phyloP scores from a whole-genome alignment of 1,284 basidiomycete genomes.

The Apiotrichum montevideense region DNA sequence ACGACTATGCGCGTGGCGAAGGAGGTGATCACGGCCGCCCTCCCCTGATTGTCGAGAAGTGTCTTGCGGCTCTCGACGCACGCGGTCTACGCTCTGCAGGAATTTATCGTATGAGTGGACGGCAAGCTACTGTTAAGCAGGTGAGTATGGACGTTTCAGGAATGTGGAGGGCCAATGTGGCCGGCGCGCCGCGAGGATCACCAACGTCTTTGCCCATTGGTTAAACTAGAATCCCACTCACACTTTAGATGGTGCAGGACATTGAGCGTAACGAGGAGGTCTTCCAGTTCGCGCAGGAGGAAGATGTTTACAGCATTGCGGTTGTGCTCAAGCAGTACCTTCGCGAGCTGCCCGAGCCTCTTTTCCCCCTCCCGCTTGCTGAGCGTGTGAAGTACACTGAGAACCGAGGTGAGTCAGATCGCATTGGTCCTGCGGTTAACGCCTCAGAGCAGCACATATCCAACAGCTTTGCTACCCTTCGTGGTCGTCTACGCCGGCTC shows the following conservation, averaged over 20 bases:
- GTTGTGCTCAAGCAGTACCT: slow-evolving; percentile 83
- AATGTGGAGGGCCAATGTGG: no score
- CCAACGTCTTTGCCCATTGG: no score
- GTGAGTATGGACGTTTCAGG: slow-evolving; percentile 47
- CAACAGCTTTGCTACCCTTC: slow-evolving; percentile 65
- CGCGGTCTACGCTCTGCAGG: slow-evolving; percentile 73
- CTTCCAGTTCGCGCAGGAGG: slow-evolving; percentile 69
- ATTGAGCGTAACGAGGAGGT: slow-evolving; percentile 83
- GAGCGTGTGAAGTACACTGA: slow-evolving; percentile 80
- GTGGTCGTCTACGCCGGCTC: slow-evolving; percentile 73
- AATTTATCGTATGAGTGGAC: slow-evolving; percentile 56
- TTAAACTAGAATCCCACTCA: neutral
- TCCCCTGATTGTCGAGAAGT: slow-evolving; percentile 78
- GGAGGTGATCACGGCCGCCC: slow-evolving; percentile 58
- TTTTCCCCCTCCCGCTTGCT: slow-evolving; percentile 77
- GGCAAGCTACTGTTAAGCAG: slow-evolving; percentile 75
- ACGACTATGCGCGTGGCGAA: slow-evolving; percentile 71
- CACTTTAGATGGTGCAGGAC: slow-evolving; percentile 65
- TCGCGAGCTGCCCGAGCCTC: slow-evolving; percentile 82
- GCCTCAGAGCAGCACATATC: slow-evolving; percentile 59
- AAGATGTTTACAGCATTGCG: slow-evolving; percentile 84
- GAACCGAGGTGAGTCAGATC: slow-evolving; percentile 54
- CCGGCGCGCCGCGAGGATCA: no score
- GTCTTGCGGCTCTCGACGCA: slow-evolving; percentile 75
- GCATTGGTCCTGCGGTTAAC: neutral